Evolutionary conservation across 495 filamentous ascomycete genomes (phyloP).

Genomic region (Parmelia sp.): DNA sequence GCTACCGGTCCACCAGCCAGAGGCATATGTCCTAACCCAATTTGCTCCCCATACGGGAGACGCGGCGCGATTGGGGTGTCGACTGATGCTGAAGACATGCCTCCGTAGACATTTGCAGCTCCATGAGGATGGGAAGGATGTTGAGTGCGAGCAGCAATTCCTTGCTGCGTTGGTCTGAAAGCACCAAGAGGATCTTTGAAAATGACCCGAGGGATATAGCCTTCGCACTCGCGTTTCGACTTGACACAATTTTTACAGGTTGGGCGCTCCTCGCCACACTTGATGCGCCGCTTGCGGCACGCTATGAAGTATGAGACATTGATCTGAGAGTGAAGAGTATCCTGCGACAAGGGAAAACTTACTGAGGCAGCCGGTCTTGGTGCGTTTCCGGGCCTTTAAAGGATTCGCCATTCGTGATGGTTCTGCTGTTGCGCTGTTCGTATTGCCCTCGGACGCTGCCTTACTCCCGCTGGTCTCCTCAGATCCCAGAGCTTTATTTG

Average conservation of each 20-base stretch:
- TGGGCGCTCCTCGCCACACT: constrained; percentile 92
- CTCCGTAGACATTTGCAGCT: constrained; percentile 13
- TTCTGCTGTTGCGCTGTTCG: constrained; percentile 19
- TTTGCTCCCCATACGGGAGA: constrained; percentile 18
- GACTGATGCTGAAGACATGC: constrained; percentile 5
- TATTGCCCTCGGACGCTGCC: constrained; percentile 2
- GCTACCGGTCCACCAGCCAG: constrained; percentile 1
- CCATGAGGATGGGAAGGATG: constrained; percentile 15
- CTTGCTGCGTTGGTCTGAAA: constrained; percentile 31
- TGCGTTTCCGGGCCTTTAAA: constrained; percentile 59
- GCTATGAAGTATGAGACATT: constrained; percentile 45
- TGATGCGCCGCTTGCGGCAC: constrained; percentile 90
- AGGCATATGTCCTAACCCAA: constrained; percentile 5
- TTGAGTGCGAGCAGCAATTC: constrained; percentile 18
- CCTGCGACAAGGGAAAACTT: constrained; percentile 30
- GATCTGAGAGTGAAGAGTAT: background rate
- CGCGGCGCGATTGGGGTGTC: constrained; percentile 21
- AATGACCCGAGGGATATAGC: constrained; percentile 85
- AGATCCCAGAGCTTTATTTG: background rate
- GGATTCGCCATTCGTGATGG: constrained; percentile 9
- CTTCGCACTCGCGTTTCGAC: constrained; percentile 88
- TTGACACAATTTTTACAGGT: constrained; percentile 91
- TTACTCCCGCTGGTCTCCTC: background rate
- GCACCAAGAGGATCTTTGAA: constrained; percentile 82
- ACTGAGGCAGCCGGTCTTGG: constrained; percentile 96